These are phyloP conservation scores for Metroxylon sagu DNA, from an alignment of 176 grass and related monocot species.

Conservation along the genomic window DNA sequence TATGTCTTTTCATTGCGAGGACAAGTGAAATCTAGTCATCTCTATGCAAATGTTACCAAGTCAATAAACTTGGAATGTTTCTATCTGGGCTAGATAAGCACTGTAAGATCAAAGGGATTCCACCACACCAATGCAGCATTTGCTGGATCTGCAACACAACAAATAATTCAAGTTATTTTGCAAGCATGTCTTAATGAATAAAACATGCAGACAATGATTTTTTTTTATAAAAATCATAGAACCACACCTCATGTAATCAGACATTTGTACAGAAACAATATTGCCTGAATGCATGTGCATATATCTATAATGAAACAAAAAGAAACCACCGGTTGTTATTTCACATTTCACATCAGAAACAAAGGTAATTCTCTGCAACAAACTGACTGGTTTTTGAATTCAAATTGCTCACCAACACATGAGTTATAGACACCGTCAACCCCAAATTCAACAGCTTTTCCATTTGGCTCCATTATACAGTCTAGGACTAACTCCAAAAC, in stretches of 20 bases:
- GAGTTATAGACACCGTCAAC: slow-evolving; percentile 83
- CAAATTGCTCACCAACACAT: slow-evolving; percentile 41
- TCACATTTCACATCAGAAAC: too few relatives aligned
- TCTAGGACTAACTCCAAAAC: slow-evolving; percentile 85
- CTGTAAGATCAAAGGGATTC: slow-evolving; percentile 74
- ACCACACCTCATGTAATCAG: too few relatives aligned
- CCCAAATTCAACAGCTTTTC: slow-evolving; percentile 72
- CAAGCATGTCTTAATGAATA: too few relatives aligned
- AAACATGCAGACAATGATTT: too few relatives aligned
- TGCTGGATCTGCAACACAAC: slow-evolving; percentile 49
- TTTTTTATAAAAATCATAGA: too few relatives aligned
- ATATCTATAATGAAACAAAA: too few relatives aligned
- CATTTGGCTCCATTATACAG: slow-evolving; percentile 88
- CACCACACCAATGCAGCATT: slow-evolving; percentile 63
- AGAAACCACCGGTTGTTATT: too few relatives aligned
- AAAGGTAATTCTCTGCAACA: too few relatives aligned
- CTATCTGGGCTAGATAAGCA: slow-evolving; percentile 81
- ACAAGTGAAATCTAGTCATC: too few relatives aligned
- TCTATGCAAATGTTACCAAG: not conserved
- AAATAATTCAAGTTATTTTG: not conserved
- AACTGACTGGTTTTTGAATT: not conserved
- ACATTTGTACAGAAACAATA: too few relatives aligned
- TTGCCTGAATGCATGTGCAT: too few relatives aligned
- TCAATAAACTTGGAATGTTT: slow-evolving; percentile 60
- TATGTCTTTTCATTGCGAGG: too few relatives aligned